phyloP scores from a whole-genome alignment of 73 alveolate species.

The Tetrahymena elliotti region DNA sequence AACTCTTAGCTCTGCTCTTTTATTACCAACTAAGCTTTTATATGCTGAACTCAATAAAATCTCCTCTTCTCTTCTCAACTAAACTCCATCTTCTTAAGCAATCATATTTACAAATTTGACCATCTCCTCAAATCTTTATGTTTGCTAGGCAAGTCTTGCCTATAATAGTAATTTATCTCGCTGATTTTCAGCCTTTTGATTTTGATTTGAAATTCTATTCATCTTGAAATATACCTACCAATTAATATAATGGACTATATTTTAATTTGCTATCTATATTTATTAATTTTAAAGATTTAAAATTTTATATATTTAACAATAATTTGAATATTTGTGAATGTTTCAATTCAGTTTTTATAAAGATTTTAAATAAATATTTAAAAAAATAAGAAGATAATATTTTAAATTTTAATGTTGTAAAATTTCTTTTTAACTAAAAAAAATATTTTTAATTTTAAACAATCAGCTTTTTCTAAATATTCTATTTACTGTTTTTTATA shows the following conservation, averaged over 20 bases:
- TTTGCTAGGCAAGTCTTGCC: conserved; percentile 68
- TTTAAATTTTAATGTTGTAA: too few relatives aligned
- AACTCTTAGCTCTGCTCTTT: conserved; percentile 82
- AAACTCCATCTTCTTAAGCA: conserved; percentile 41
- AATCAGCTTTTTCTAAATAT: too few relatives aligned
- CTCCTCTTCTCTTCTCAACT: conserved; percentile 71
- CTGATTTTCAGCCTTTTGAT: background rate
- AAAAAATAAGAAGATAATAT: too few relatives aligned
- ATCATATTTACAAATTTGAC: conserved; percentile 60
- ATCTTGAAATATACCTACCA: background rate
- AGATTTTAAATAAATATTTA: background rate
- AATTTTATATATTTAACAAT: too few relatives aligned
- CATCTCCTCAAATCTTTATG: conserved; percentile 81
- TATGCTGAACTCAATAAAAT: conserved; percentile 72
- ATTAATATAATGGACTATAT: too few relatives aligned
- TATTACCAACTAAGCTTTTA: conserved; percentile 73
- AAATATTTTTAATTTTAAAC: too few relatives aligned
- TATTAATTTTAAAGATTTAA: too few relatives aligned
- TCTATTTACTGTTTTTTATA: too few relatives aligned
- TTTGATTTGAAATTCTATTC: background rate
- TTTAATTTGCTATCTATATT: too few relatives aligned
- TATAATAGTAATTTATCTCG: conserved; percentile 54
- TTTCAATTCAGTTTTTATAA: background rate
- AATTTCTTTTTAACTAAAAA: too few relatives aligned
- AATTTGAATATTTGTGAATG: background rate